Conservation (phyloP, 2,329 filamentous ascomycete species). For the Aspergillus melleus region DNA sequence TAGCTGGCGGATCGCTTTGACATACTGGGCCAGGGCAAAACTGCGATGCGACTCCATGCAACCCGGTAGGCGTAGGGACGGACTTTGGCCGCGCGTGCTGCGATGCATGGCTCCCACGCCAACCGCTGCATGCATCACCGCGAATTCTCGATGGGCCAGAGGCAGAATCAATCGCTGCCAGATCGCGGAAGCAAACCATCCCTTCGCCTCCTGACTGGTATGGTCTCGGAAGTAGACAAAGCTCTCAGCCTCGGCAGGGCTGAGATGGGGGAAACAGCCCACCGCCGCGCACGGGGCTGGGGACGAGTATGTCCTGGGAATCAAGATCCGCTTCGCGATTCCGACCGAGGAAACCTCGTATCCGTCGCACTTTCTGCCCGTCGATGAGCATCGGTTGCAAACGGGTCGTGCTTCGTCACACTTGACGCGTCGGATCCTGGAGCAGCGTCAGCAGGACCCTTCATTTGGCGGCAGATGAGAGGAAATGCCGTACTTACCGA, state of each 20-base stretch:
- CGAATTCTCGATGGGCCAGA: constrained; percentile 3
- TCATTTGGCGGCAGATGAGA: background rate
- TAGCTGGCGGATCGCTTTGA: constrained; percentile 1
- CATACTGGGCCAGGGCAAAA: constrained; percentile 2
- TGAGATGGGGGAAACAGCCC: constrained; percentile 19
- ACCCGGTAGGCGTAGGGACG: background rate
- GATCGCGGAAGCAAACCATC: background rate
- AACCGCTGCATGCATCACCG: constrained; percentile 5
- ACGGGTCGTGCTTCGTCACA: constrained; percentile 42
- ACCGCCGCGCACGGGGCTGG: background rate
- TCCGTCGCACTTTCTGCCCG: constrained; percentile 40
- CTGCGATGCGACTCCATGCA: background rate
- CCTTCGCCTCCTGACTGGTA: background rate
- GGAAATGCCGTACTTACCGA: background rate
- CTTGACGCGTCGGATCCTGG: constrained; percentile 31
- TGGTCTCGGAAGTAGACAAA: constrained; percentile 9
- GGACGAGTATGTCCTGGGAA: background rate
- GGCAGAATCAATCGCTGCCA: constrained; percentile 9
- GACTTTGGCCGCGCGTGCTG: background rate
- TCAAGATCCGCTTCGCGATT: background rate
- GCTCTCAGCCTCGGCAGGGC: constrained; percentile 26
- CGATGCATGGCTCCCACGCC: constrained; percentile 7
- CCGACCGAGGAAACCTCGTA: constrained; percentile 26
- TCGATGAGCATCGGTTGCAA: constrained; percentile 37
- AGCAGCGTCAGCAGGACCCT: no score